These are phyloP conservation scores for Leishmania guyanensis DNA, from an alignment of 208 protist species.

Conservation along the genomic window DNA sequence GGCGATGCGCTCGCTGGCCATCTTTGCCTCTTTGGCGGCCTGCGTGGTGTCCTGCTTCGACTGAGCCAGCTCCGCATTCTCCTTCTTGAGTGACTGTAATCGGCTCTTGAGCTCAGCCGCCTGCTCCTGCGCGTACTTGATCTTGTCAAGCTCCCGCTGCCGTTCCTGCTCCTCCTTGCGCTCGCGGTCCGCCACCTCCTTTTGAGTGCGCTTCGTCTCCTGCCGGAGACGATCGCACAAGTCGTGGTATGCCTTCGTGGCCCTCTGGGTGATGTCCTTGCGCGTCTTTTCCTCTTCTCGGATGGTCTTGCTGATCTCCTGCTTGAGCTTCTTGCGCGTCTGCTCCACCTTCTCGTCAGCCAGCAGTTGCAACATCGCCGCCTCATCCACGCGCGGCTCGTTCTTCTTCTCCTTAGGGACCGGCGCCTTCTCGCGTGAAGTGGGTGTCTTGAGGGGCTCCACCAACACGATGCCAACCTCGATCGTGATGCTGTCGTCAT, in stretches of 20 bases:
- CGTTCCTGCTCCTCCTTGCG: slow-evolving; percentile 79
- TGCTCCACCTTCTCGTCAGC: slow-evolving; percentile 80
- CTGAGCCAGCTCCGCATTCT: slow-evolving; percentile 53
- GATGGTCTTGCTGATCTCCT: slow-evolving; percentile 78
- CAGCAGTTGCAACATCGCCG: slow-evolving; percentile 70
- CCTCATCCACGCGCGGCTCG: slow-evolving; percentile 68
- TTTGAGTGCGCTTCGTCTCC: slow-evolving; percentile 76
- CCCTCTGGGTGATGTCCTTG: slow-evolving; percentile 74
- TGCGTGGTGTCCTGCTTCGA: slow-evolving; percentile 68
- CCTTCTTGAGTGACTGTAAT: slow-evolving; percentile 68
- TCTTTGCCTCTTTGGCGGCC: slow-evolving; percentile 67
- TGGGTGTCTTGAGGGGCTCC: slow-evolving; percentile 61
- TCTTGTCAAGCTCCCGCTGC: slow-evolving; percentile 77
- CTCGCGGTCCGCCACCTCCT: slow-evolving; percentile 78
- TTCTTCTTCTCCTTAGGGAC: slow-evolving; percentile 65
- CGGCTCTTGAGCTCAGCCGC: slow-evolving; percentile 62
- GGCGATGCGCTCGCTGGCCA: slow-evolving; percentile 47
- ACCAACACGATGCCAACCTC: slow-evolving; percentile 90
- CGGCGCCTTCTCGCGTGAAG: slow-evolving; percentile 46
- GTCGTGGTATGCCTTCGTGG: slow-evolving; percentile 75
- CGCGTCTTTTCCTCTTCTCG: slow-evolving; percentile 86
- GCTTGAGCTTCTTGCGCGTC: slow-evolving; percentile 73
- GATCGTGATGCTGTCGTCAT: slow-evolving; percentile 87
- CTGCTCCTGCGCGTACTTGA: slow-evolving; percentile 78
- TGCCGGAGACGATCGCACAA: slow-evolving; percentile 63